Percentiles rank a stretch among this genome's conserved stretches.
Evolutionary conservation across 345 rosid species (phyloP).

Genomic region (Salix viminalis): DNA sequence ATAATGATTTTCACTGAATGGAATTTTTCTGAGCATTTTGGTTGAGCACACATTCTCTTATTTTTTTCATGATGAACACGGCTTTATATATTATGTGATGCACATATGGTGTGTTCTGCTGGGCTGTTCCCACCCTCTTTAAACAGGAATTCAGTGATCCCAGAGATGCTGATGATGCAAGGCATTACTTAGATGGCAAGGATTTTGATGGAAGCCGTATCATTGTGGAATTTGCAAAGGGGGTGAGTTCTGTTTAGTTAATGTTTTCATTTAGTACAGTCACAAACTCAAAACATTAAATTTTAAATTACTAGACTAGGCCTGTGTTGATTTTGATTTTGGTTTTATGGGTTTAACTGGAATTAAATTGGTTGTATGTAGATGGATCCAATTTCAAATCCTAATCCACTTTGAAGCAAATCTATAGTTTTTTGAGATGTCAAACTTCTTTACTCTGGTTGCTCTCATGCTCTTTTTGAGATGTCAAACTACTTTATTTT

Average conservation of each 20-base stretch:
- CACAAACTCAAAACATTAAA: background rate
- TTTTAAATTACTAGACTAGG: background rate
- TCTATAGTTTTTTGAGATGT: background rate
- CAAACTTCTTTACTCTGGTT: background rate
- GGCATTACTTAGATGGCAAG: constrained; percentile 68
- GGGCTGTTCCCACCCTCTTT: constrained; percentile 6
- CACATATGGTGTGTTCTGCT: constrained; percentile 27
- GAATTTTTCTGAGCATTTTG: background rate
- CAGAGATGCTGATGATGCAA: constrained; percentile 94
- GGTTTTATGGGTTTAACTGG: background rate
- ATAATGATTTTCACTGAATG: background rate
- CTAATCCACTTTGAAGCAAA: background rate
- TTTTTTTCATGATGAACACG: background rate
- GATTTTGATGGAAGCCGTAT: constrained; percentile 87
- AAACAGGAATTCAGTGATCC: constrained; percentile 92
- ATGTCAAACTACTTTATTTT: background rate
- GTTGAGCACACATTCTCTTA: background rate
- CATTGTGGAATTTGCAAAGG: constrained; percentile 84
- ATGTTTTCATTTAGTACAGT: background rate
- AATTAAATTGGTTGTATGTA: background rate
- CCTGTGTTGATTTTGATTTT: background rate
- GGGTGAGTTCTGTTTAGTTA: constrained; percentile 39
- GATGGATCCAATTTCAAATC: background rate
- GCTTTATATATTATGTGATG: constrained; percentile 1
- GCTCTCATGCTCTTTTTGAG: background rate